Conservation (phyloP, 1,284 basidiomycete species). For the Apiotrichum gracile region DNA sequence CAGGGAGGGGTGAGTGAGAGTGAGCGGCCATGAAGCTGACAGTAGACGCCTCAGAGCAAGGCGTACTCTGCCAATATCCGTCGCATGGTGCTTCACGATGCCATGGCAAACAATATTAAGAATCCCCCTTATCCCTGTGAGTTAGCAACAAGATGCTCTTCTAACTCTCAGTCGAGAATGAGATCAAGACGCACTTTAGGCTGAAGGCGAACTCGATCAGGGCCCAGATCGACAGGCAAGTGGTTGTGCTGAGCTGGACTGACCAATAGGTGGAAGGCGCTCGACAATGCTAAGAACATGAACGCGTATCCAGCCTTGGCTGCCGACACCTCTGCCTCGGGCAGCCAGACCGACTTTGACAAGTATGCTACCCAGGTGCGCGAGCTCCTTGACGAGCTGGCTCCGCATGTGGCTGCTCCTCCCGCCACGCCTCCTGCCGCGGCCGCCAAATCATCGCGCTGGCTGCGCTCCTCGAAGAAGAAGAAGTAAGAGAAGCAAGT, state of each 20-base stretch:
- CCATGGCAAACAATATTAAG: slow-evolving; percentile 66
- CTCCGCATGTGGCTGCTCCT: neutral
- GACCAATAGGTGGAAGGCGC: slow-evolving; percentile 22
- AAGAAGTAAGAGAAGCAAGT: no score
- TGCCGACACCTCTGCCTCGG: neutral
- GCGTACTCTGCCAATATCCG: slow-evolving; percentile 67
- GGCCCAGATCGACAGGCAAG: slow-evolving; percentile 68
- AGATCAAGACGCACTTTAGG: slow-evolving; percentile 83
- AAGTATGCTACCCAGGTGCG: slow-evolving; percentile 17
- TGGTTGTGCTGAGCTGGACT: neutral
- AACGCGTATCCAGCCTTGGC: slow-evolving; percentile 7
- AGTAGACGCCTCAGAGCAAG: slow-evolving; percentile 53
- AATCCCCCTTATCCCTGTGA: slow-evolving; percentile 56
- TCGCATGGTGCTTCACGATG: slow-evolving; percentile 78
- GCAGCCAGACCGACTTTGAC: slow-evolving; percentile 15
- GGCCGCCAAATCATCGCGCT: no score
- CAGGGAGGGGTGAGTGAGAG: slow-evolving; percentile 59
- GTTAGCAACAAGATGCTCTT: neutral
- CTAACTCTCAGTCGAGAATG: slow-evolving; percentile 64
- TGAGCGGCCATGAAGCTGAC: neutral
- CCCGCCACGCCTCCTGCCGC: neutral
- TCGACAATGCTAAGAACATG: no score
- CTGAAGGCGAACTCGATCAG: slow-evolving; percentile 67
- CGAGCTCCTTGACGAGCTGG: slow-evolving; percentile 23
- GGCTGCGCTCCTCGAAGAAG: no score